phyloP scores from a whole-genome alignment of 345 rosid genomes.

The Salix brachista region DNA sequence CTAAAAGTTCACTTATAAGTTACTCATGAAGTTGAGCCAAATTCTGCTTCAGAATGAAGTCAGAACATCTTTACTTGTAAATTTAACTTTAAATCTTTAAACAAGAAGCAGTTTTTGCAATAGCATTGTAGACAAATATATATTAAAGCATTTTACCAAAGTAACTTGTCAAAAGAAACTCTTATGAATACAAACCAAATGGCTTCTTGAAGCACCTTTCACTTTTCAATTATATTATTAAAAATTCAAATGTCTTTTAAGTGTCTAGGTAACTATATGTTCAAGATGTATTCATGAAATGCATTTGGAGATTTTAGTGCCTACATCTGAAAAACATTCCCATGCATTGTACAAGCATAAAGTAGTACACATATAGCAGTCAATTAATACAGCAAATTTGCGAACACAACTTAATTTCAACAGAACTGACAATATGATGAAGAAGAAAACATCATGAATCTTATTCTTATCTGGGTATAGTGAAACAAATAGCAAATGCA shows the following conservation, averaged over 20 bases:
- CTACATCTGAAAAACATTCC: neutral
- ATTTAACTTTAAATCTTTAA: neutral
- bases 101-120: neutral
- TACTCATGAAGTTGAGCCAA: neutral
- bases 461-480: neutral
- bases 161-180: neutral
- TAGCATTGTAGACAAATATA: neutral
- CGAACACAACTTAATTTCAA: neutral
- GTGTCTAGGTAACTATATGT: too few relatives aligned
- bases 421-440: constrained; percentile 6
- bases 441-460: neutral
- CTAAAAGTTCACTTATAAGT: neutral
- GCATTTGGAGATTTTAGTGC: neutral
- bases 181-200: neutral
- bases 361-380: neutral
- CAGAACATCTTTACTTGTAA: neutral
- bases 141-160: neutral
- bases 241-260: neutral
- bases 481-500: neutral
- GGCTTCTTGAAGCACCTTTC: neutral
- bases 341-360: neutral
- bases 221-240: neutral
- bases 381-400: neutral
- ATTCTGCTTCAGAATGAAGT: neutral
- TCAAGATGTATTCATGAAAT: neutral